Percentiles rank a stretch among this genome's conserved stretches.
Evolutionary conservation across 164 flowering plant genomes (phyloP).

Genomic region (Euptelea pleiosperma): DNA sequence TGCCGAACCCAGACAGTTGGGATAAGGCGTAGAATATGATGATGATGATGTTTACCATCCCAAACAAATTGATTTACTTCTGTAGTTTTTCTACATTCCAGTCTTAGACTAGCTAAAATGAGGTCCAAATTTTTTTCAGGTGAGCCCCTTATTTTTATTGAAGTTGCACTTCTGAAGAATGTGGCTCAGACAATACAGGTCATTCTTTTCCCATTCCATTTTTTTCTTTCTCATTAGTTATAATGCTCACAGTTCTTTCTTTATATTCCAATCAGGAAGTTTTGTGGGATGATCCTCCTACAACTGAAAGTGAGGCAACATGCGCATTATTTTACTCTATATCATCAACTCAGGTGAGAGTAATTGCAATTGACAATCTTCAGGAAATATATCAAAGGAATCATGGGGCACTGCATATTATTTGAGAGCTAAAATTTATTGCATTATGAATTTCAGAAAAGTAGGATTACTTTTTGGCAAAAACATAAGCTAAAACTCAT

Average conservation of each 20-base stretch:
- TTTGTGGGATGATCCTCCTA: constrained; percentile 84
- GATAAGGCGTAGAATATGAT: no score
- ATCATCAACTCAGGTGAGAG: constrained; percentile 83
- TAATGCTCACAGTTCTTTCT: not conserved
- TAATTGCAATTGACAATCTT: no score
- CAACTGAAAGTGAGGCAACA: constrained; percentile 74
- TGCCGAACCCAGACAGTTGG: no score
- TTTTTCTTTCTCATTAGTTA: not conserved
- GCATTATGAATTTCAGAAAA: no score
- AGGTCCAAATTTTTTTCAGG: constrained; percentile 39
- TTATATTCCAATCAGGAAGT: constrained; percentile 59
- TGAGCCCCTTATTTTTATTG: constrained; percentile 92
- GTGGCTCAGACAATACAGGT: constrained; percentile 89
- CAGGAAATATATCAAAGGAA: no score
- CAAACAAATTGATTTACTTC: not conserved
- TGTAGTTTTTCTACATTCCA: not conserved
- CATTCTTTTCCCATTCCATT: not conserved
- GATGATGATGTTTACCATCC: not conserved
- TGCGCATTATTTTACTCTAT: constrained; percentile 93
- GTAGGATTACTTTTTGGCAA: no score
- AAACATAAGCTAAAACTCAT: no score
- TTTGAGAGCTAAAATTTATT: no score
- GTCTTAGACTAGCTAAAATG: not conserved
- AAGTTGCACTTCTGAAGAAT: constrained; percentile 84
- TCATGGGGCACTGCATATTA: no score